phyloP scores from a whole-genome alignment of 2,329 filamentous ascomycete genomes.

The Fusarium newnesense region DNA sequence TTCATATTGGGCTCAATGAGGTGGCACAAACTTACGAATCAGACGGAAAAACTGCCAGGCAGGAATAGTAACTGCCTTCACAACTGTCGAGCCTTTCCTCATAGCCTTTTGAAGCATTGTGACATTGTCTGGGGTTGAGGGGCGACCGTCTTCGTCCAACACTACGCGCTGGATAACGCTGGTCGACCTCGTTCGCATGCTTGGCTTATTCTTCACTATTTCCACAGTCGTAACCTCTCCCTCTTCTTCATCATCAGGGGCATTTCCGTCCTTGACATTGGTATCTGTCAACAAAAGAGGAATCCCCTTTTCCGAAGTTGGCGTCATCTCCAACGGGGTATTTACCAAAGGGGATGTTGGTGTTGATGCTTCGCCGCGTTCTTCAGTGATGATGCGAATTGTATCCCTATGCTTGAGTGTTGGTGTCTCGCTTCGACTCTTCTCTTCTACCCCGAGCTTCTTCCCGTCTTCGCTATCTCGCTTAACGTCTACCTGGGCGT shows the following conservation, averaged over 20 bases:
- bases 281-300: neutral
- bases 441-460: conserved; percentile 48
- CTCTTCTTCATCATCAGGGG: conserved; percentile 25
- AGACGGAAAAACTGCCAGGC: conserved; percentile 98
- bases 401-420: conserved; percentile 46
- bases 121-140: conserved; percentile 54
- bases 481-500: conserved; percentile 89
- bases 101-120: conserved; percentile 56
- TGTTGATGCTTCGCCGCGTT: conserved; percentile 48
- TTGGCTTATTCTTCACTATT: conserved; percentile 45
- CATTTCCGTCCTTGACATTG: conserved; percentile 14
- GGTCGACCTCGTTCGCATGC: conserved; percentile 59
- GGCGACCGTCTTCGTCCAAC: conserved; percentile 61
- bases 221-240: conserved; percentile 34
- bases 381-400: conserved; percentile 49
- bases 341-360: conserved; percentile 47
- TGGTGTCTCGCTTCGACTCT: conserved; percentile 36
- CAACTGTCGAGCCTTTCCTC: conserved; percentile 60
- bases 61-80: conserved; percentile 91
- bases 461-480: conserved; percentile 73
- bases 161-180: conserved; percentile 72
- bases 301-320: conserved; percentile 26
- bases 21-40: conserved; percentile 72
- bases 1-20: neutral
- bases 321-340: conserved; percentile 38